Percentiles rank a stretch among this genome's conserved stretches.
Evolutionary conservation across 345 rosid species (phyloP).

Genomic region (Triadica sebifera): DNA sequence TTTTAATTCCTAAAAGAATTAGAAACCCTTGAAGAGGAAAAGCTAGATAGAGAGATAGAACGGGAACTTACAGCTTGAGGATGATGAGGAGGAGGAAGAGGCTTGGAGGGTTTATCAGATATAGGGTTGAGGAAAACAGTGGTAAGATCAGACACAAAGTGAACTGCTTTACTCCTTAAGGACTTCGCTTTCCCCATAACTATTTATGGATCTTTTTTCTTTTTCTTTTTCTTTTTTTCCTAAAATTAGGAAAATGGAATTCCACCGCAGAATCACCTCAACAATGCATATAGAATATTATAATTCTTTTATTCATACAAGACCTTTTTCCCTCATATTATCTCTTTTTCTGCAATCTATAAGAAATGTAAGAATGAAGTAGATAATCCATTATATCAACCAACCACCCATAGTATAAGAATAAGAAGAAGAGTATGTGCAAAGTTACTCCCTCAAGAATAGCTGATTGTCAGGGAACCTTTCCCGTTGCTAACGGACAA

Average conservation of each 20-base stretch:
- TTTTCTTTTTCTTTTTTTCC: too few relatives aligned
- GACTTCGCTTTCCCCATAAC: slow-evolving; percentile 34
- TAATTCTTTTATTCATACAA: not conserved
- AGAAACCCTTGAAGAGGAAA: too few relatives aligned
- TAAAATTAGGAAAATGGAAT: not conserved
- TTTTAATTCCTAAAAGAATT: too few relatives aligned
- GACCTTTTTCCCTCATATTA: not conserved
- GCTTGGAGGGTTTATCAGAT: slow-evolving; percentile 70
- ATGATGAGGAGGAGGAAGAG: slow-evolving; percentile 30
- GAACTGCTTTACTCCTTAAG: slow-evolving; percentile 82
- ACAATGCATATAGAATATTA: not conserved
- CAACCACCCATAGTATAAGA: not conserved
- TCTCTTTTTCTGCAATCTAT: too few relatives aligned
- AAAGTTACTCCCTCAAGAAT: not conserved
- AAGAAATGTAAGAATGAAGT: not conserved
- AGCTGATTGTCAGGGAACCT: not conserved
- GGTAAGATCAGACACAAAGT: slow-evolving; percentile 94
- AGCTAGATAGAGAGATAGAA: slow-evolving; percentile 2
- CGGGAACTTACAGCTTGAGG: slow-evolving; percentile 29
- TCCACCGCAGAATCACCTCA: not conserved
- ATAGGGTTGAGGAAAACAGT: slow-evolving; percentile 90
- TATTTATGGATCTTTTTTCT: too few relatives aligned
- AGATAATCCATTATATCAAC: not conserved
- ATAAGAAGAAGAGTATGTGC: not conserved
- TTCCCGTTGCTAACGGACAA: not conserved